Base-by-base conservation (phyloP, 73 alveolate species). In the Effrenium voratum region DNA sequence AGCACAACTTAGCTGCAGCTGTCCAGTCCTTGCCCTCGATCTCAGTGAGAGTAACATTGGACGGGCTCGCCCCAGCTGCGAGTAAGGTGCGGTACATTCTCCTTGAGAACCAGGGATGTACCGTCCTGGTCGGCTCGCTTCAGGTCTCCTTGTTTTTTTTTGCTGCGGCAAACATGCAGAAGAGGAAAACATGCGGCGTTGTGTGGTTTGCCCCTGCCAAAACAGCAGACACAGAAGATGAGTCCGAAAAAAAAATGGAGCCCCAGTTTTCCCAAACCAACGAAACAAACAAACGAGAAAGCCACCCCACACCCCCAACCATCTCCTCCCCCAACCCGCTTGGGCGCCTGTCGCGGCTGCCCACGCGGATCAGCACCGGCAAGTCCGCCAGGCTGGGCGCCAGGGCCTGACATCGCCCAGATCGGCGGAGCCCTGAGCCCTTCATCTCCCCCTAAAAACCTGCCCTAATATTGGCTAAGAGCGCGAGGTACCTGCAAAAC, bases 101-200 rank as follows among this genome's bases (percentile, higher is more conserved):
- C 50, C 96, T 66, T n/a, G 96, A 60, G 43, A 88, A 88, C 96
- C 96, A 88, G 34, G 98, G 98, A 72, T 91, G 98, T 50, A 70
- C 87, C n/a, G 98, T 91, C 86, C 90, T 91, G 46, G 6, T 38
- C 41, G n/a, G n/a, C n/a, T n/a, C n/a, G n/a, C n/a, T n/a, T n/a
- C n/a, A n/a, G n/a, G n/a, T n/a, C n/a, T n/a, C n/a, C n/a, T n/a
- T n/a, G n/a, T n/a, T n/a, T n/a, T n/a, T n/a, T n/a, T n/a, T n/a
- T n/a, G n/a, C n/a, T n/a, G n/a, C n/a, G n/a, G n/a, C n/a, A n/a
- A n/a, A n/a, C n/a, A n/a, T n/a, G n/a, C n/a, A n/a, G n/a, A n/a
- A n/a, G n/a, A n/a, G n/a, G n/a, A n/a, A n/a, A n/a, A n/a, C n/a
- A n/a, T n/a, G n/a, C n/a, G n/a, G n/a, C n/a, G n/a, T n/a, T n/a